Percentiles rank a stretch among this genome's conserved stretches.
phyloP scores from a whole-genome alignment of 2,329 filamentous ascomycete species.

The Dactylellina haptotyla region DNA sequence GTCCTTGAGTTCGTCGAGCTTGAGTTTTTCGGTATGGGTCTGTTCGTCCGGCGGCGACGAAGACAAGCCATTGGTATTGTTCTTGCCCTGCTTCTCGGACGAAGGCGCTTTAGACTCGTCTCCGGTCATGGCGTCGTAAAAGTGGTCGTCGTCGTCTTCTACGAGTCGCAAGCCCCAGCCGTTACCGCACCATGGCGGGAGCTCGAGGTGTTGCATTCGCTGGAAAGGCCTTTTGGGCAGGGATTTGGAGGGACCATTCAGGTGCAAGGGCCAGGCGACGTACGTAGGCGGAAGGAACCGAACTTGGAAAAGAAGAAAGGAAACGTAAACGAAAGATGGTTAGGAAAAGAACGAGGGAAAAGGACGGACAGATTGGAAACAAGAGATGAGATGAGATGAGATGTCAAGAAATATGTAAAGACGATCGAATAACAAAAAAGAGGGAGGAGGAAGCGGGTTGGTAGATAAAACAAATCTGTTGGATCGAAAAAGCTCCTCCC shows the following conservation, averaged over 20 bases:
- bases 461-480: not conserved
- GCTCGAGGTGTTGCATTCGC: slow-evolving; percentile 34
- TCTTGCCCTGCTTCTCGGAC: slow-evolving; percentile 54
- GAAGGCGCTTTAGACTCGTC: slow-evolving; percentile 17
- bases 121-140: slow-evolving; percentile 1
- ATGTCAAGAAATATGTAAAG: too few species aligned
- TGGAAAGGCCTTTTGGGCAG: not conserved
- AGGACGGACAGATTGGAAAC: not conserved
- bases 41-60: slow-evolving; percentile 59
- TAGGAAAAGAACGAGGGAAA: not conserved
- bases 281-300: not conserved
- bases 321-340: not conserved
- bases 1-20: slow-evolving; percentile 39
- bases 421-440: too few species aligned
- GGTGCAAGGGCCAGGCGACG: not conserved
- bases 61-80: slow-evolving; percentile 55
- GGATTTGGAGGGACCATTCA: not conserved
- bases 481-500: not conserved
- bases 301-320: slow-evolving; percentile 4
- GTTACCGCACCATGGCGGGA: slow-evolving; percentile 25
- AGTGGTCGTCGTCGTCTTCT: slow-evolving; percentile 23
- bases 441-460: not conserved
- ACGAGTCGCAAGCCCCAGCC: slow-evolving; percentile 21
- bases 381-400: too few species aligned
- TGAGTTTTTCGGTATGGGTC: slow-evolving; percentile 54